Evolutionary conservation across 768 basidiomycete species (phyloP).

Genomic region (Auricularia sp.): DNA sequence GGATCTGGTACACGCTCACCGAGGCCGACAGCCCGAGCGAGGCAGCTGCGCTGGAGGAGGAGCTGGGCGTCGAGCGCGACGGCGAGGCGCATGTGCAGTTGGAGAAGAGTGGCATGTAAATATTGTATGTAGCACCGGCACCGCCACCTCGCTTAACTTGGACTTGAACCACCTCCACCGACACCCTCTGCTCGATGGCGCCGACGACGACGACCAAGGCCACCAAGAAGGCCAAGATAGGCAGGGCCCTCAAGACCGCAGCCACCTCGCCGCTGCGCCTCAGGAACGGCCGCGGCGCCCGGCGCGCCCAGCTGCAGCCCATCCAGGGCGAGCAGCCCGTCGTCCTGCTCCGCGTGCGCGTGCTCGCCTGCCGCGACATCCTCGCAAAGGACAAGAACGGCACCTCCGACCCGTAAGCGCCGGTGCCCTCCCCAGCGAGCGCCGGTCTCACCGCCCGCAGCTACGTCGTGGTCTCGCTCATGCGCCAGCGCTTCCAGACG

Average conservation of each 20-base stretch:
- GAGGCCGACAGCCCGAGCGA: slow-evolving; percentile 62
- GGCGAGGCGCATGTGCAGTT: slow-evolving; percentile 56
- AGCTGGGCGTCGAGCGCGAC: slow-evolving; percentile 73
- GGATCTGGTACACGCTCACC: slow-evolving; percentile 65
- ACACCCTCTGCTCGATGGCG: neutral
- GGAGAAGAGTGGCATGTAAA: slow-evolving; percentile 26
- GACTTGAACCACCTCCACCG: neutral
- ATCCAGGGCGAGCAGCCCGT: slow-evolving; percentile 53
- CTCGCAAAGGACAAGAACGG: slow-evolving; percentile 55
- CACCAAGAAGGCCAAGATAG: slow-evolving; percentile 29
- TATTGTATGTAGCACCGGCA: neutral
- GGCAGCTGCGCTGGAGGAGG: slow-evolving; percentile 54
- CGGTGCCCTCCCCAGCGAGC: neutral
- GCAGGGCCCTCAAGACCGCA: slow-evolving; percentile 50
- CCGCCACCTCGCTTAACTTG: neutral
- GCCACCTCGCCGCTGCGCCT: slow-evolving; percentile 43
- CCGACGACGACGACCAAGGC: neutral
- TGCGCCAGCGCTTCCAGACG: slow-evolving; percentile 54
- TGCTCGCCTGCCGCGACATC: slow-evolving; percentile 53
- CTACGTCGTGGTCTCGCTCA: slow-evolving; percentile 58
- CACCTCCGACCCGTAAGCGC: slow-evolving; percentile 64
- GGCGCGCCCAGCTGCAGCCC: slow-evolving; percentile 31
- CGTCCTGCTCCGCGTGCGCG: slow-evolving; percentile 56
- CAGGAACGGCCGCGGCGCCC: slow-evolving; percentile 29
- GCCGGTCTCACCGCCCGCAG: slow-evolving; percentile 24